These are phyloP conservation scores for Mycena leptocephala DNA, from an alignment of 768 basidiomycete genomes.

Conservation along the genomic window DNA sequence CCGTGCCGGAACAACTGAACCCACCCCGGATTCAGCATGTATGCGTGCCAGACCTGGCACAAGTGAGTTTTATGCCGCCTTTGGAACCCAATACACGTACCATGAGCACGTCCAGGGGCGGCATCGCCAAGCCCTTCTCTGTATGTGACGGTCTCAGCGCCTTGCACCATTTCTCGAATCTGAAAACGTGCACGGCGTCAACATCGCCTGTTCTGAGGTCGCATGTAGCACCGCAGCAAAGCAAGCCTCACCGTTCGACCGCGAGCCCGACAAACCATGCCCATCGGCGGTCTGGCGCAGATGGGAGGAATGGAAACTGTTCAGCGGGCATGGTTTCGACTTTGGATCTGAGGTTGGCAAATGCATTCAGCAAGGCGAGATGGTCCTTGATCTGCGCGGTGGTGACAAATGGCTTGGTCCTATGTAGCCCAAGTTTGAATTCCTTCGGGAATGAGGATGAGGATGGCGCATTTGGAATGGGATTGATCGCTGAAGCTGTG, in stretches of 20 bases:
- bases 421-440: not conserved
- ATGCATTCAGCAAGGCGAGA: constrained; percentile 51
- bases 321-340: constrained; percentile 37
- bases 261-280: constrained; percentile 55
- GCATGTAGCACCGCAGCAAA: not conserved
- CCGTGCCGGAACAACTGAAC: constrained; percentile 14
- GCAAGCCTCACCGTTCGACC: constrained; percentile 55
- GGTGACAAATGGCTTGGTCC: not conserved
- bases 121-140: constrained; percentile 35
- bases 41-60: constrained; percentile 53
- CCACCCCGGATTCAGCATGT: constrained; percentile 45
- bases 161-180: constrained; percentile 52
- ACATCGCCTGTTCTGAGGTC: not conserved
- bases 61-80: too few relatives aligned
- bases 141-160: constrained; percentile 30
- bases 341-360: constrained; percentile 45
- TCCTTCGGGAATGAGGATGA: too few relatives aligned
- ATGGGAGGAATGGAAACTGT: constrained; percentile 31
- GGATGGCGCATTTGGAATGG: too few relatives aligned
- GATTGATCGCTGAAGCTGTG: too few relatives aligned
- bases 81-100: too few relatives aligned
- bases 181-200: constrained; percentile 15
- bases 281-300: constrained; percentile 49
- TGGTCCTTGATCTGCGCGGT: constrained; percentile 46
- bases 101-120: constrained; percentile 58